Conservation (phyloP, 2,329 filamentous ascomycete genomes). For the Trichoderma arundinaceum region DNA sequence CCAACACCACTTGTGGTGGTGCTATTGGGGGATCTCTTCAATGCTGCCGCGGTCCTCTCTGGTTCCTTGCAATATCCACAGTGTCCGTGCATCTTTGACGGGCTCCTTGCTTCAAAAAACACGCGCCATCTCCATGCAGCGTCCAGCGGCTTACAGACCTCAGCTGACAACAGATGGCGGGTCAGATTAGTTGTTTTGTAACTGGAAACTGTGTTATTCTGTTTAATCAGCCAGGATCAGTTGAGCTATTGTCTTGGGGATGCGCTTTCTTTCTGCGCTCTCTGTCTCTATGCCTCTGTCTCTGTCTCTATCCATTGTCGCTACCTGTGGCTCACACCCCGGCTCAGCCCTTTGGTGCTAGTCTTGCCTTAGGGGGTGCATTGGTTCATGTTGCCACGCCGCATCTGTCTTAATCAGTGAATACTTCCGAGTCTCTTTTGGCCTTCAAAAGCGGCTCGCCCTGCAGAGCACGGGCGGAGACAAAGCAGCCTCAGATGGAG, state of each 20-base stretch:
- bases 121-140: not conserved
- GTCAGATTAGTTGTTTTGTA: not conserved
- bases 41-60: constrained; percentile 8
- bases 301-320: constrained; percentile 18
- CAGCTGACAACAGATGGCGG: constrained; percentile 2
- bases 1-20: constrained; percentile 5
- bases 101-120: not conserved
- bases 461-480: constrained; percentile 34
- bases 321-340: constrained; percentile 8
- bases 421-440: constrained; percentile 29
- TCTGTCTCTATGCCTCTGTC: too few species aligned
- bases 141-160: constrained; percentile 20
- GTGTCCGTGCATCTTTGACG: constrained; percentile 6
- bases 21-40: constrained; percentile 26
- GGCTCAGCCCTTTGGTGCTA: constrained; percentile 31
- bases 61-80: constrained; percentile 11
- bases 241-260: constrained; percentile 5
- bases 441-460: constrained; percentile 25
- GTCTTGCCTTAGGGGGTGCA: constrained; percentile 20
- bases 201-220: not conserved
- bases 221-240: not conserved
- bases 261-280: not conserved
- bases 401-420: constrained; percentile 30
- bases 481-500: constrained; percentile 33
- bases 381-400: constrained; percentile 32